phyloP scores from a whole-genome alignment of 2,329 filamentous ascomycete genomes.

The Curvularia spicifera region DNA sequence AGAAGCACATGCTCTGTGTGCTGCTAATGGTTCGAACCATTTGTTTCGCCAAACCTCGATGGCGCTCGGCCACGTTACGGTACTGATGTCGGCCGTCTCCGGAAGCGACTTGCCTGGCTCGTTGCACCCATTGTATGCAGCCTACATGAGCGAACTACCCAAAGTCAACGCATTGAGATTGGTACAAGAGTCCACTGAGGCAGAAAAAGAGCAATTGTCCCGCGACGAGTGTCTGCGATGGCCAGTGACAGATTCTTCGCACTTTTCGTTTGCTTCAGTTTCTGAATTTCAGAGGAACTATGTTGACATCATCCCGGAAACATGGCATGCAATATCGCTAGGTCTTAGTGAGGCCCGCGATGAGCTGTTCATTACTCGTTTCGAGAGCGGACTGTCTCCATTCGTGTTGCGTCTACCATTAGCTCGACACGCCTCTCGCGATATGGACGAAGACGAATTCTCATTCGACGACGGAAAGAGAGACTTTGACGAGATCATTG shows the following conservation, averaged over 20 bases:
- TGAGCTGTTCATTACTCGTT: conserved; percentile 88
- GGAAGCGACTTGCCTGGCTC: conserved; percentile 37
- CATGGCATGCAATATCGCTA: conserved; percentile 87
- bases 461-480: conserved; percentile 79
- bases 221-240: conserved; percentile 48
- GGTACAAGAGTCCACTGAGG: conserved; percentile 63
- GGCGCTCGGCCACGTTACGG: conserved; percentile 46
- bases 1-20: conserved; percentile 65
- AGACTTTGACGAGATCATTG: conserved; percentile 84
- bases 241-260: conserved; percentile 47
- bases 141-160: conserved; percentile 62
- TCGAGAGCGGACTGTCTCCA: conserved; percentile 75
- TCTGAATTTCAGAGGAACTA: conserved; percentile 76
- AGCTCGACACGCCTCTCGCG: conserved; percentile 78
- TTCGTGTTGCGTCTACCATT: conserved; percentile 89
- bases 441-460: conserved; percentile 80
- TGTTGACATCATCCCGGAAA: conserved; percentile 79
- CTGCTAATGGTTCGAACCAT: conserved; percentile 61
- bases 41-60: conserved; percentile 61
- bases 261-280: conserved; percentile 48
- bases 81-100: conserved; percentile 50
- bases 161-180: conserved; percentile 71
- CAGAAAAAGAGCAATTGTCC: conserved; percentile 55
- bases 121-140: conserved; percentile 50
- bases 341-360: conserved; percentile 80